Conservation (phyloP, 2,329 filamentous ascomycete genomes). For the Teratosphaeria epicoccoides region DNA sequence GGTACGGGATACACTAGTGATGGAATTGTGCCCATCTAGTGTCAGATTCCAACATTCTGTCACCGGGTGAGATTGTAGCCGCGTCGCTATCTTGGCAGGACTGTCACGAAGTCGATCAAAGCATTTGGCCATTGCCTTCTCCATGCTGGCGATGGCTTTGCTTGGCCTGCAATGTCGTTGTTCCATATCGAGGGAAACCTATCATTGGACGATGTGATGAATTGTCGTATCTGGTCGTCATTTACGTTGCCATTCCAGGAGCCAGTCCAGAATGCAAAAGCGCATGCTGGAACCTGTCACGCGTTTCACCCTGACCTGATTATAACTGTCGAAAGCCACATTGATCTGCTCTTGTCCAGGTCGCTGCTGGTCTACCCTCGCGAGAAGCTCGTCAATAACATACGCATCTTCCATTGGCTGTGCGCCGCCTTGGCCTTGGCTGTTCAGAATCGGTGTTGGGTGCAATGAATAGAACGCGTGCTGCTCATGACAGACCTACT, state of each 20-base stretch:
- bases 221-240: conserved; percentile 11
- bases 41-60: too few relatives aligned
- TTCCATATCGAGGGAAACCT: conserved; percentile 17
- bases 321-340: conserved; percentile 13
- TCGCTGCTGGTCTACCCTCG: neutral
- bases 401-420: conserved; percentile 48
- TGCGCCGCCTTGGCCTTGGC: conserved; percentile 38
- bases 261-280: conserved; percentile 8
- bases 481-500: conserved; percentile 49
- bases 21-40: too few relatives aligned
- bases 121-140: too few relatives aligned
- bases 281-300: conserved; percentile 11
- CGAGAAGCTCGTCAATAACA: conserved; percentile 20
- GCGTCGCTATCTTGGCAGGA: too few relatives aligned
- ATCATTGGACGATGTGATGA: conserved; percentile 8
- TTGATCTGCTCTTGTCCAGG: conserved; percentile 2
- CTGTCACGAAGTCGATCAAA: too few relatives aligned
- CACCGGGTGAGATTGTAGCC: too few relatives aligned
- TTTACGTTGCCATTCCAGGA: conserved; percentile 10
- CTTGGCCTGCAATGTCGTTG: conserved; percentile 12
- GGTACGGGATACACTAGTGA: too few relatives aligned
- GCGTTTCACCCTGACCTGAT: conserved; percentile 11
- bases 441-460: neutral
- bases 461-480: too few relatives aligned
- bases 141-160: neutral